phyloP scores from a whole-genome alignment of 805 yeast genomes.

The Ogataea neopini region DNA sequence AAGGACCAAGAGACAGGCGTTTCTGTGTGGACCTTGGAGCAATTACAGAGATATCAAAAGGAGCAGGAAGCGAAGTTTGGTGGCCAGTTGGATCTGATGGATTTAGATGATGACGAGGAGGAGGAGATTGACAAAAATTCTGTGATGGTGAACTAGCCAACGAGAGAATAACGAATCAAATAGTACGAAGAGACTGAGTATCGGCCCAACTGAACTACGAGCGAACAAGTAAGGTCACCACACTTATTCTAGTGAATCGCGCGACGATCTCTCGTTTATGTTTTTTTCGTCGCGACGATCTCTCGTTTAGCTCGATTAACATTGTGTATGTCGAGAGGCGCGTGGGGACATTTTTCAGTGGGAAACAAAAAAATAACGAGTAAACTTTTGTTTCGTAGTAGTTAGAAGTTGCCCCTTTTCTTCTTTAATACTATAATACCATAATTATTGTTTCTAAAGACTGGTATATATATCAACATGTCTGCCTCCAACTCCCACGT shows the following conservation, averaged over 20 bases:
- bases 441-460: background rate
- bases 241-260: too few species aligned
- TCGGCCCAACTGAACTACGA: too few species aligned
- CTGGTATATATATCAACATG: background rate
- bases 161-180: too few species aligned
- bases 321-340: background rate
- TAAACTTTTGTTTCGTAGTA: background rate
- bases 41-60: constrained; percentile 58
- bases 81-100: constrained; percentile 24
- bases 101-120: constrained; percentile 33
- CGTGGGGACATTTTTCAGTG: constrained; percentile 1
- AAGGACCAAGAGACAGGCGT: constrained; percentile 87
- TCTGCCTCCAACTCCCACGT: constrained; percentile 44
- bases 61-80: constrained; percentile 40
- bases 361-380: constrained; percentile 1
- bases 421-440: background rate
- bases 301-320: constrained; percentile 10
- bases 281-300: background rate
- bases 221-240: too few species aligned
- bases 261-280: too few species aligned
- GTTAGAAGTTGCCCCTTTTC: background rate
- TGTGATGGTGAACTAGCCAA: background rate
- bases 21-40: constrained; percentile 85
- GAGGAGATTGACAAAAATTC: background rate
- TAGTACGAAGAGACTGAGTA: too few species aligned